Evolutionary conservation across 1,284 basidiomycete species (phyloP).

Genomic region (Sporisorium reilianum): DNA sequence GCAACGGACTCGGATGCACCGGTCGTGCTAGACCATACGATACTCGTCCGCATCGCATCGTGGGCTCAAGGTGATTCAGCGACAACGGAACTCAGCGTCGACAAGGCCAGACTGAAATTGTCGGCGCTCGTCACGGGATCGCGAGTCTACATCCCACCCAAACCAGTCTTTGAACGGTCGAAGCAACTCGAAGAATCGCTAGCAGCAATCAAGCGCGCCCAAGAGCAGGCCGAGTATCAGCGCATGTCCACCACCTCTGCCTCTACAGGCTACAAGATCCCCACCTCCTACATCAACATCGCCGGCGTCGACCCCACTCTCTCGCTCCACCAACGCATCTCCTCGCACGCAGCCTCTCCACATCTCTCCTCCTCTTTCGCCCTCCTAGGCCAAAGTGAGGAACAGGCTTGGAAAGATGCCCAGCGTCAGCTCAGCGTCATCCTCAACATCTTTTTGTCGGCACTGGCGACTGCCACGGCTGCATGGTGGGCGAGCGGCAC

Average conservation of each 20-base stretch:
- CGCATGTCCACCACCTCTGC: constrained; percentile 28
- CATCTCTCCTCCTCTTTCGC: constrained; percentile 1
- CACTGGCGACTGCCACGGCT: constrained; percentile 35
- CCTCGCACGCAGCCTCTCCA: constrained; percentile 4
- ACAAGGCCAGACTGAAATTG: constrained; percentile 11
- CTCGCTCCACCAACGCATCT: constrained; percentile 27
- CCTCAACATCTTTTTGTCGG: constrained; percentile 44
- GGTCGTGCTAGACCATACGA: constrained; percentile 26
- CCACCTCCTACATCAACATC: constrained; percentile 32
- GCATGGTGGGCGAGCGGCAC: constrained; percentile 45
- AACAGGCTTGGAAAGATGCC: constrained; percentile 41
- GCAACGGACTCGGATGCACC: neutral
- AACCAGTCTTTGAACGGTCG: constrained; percentile 31
- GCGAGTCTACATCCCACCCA: constrained; percentile 33
- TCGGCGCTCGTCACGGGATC: constrained; percentile 25
- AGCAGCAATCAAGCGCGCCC: constrained; percentile 31
- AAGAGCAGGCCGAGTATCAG: constrained; percentile 41
- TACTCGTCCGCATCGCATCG: constrained; percentile 18
- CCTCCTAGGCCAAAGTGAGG: constrained; percentile 7
- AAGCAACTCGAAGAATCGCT: constrained; percentile 36
- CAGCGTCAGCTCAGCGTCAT: constrained; percentile 38
- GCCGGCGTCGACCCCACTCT: constrained; percentile 39
- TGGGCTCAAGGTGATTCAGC: constrained; percentile 10
- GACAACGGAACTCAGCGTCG: neutral
- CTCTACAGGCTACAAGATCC: constrained; percentile 18